Base-by-base conservation (phyloP, 73 alveolate genomes). In the Uronychia binucleata region DNA sequence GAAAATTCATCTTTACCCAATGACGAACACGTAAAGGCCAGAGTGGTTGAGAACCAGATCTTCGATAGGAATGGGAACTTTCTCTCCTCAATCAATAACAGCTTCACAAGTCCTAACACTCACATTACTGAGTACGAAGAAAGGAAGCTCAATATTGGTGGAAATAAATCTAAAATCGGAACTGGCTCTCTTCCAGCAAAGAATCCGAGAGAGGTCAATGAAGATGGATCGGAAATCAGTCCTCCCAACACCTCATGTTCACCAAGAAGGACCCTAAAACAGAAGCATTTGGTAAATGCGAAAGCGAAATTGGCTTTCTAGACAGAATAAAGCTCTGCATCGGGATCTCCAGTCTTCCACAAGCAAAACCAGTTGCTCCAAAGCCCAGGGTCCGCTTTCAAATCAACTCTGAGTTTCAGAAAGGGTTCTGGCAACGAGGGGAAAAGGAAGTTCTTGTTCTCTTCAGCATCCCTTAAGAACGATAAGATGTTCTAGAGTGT, bases 231-330 rank as follows among this genome's bases (percentile, higher is more conserved):
- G 19, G 67, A 46, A 19, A 5, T 46, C 19, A 46, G 67, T 46
- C 67, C 67, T 46, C 67, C 67, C 67, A 46, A 46, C 67, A 46
- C 67, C 67, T 46, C 67, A 11, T 46, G 67, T 19, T 46, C 67
- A 11, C 67, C 67, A 11, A 46, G n/a, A 5, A 46, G 19, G 19
- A 46, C 5, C 67, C 19, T 46, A 11, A 46, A 11, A 5, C 67
- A 46, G 19, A 46, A 46, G 67, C 19, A 19, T 46, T 19, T 11
- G 19, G n/a, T 46, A 5, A 46, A 46, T 11, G 19, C 67, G 19
- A 46, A 46, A 46, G 67, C 19, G 5, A 46, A 46, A 19, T 19
- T 46, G 19, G 67, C 67, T 19, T 46, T 46, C 67, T 19, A 46
- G 19, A 46, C 67, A 11, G 67, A 46, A 46, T 46, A 11, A 46